Evolutionary conservation across 495 filamentous ascomycete genomes (phyloP).

Genomic region (Pseudotulostoma volvatum): DNA sequence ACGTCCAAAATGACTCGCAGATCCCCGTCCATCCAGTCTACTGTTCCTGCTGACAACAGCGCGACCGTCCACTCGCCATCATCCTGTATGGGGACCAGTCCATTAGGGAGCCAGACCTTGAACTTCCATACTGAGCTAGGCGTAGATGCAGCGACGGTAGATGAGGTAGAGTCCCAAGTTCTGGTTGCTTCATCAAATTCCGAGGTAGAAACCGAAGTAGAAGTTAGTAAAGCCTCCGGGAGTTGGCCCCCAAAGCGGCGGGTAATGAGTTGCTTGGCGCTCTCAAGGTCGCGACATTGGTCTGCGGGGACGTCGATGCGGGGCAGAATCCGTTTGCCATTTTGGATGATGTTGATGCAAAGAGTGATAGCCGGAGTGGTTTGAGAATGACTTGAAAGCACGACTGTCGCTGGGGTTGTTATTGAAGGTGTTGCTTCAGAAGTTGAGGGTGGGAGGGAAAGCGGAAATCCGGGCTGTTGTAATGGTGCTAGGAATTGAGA

Average conservation of each 20-base stretch:
- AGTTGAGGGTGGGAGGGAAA: slow-evolving; percentile 7
- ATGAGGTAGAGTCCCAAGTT: slow-evolving; percentile 7
- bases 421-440: slow-evolving; percentile 8
- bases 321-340: slow-evolving; percentile 26
- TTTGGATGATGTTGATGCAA: slow-evolving; percentile 25
- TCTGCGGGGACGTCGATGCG: slow-evolving; percentile 22
- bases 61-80: slow-evolving; percentile 32
- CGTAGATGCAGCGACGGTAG: too few relatives aligned
- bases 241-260: slow-evolving; percentile 22
- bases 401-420: slow-evolving; percentile 7
- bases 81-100: slow-evolving; percentile 19
- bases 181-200: slow-evolving; percentile 3
- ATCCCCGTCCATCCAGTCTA: slow-evolving; percentile 39
- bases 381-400: slow-evolving; percentile 1
- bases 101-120: slow-evolving; percentile 26
- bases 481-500: background rate
- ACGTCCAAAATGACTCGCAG: slow-evolving; percentile 30
- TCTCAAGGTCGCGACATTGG: slow-evolving; percentile 20
- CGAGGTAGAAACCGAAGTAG: slow-evolving; percentile 3
- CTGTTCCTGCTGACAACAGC: slow-evolving; percentile 22
- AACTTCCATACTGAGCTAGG: slow-evolving; percentile 16
- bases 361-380: slow-evolving; percentile 16
- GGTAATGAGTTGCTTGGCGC: slow-evolving; percentile 15
- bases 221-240: slow-evolving; percentile 8
- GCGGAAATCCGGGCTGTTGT: background rate